Evolutionary conservation across 2,329 filamentous ascomycete genomes (phyloP), one percentile per base, ranked within the genome.

Genomic region (Botrytis tulipae): DNA sequence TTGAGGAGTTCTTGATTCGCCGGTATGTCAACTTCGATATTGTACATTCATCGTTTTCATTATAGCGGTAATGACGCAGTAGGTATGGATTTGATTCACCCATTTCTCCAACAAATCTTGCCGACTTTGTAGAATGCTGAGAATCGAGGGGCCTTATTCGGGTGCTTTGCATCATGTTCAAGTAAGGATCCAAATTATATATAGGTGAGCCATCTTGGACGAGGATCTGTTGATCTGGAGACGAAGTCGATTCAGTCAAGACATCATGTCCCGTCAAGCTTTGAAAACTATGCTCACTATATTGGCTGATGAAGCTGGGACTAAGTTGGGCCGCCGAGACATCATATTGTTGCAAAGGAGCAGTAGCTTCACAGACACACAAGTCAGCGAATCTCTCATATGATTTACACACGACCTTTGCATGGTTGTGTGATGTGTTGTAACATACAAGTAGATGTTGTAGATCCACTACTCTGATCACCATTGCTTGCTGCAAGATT

Each of bases 51-150:
- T 81, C 79, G 57, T 80, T 80, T 40, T 77, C 77, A 72, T 80
- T 75, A 71, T 80, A 81, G 61, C 70, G 74, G 72, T 80, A 80
- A 44, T 78, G 77, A 32, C 77, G 77, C 14, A 81, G 74, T 9
- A 81, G 71, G 65, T 81, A 81, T 51, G 80, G 80, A 73, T 79
- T 80, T 32, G 78, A 79, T 71, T 81, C 80, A 60, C 80, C 80
- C 9, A 79, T 80, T 69, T 81, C 79, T n/a, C 80, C 80, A 68
- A 81, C 78, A 63, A 80, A 77, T 22, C 79, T 73, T n/a, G 79
- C 78, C 48, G 76, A 80, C 37, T 75, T 77, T 8, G 76, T 54
- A n/a, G 48, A 77, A 29, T 73, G 42, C 40, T 78, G 78, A 5
- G 78, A 79, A 65, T 81, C 78, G 69, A 81, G 71, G 32, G 78